phyloP scores from a whole-genome alignment of 2,329 filamentous ascomycete genomes.

The Aspergillus sp. region DNA sequence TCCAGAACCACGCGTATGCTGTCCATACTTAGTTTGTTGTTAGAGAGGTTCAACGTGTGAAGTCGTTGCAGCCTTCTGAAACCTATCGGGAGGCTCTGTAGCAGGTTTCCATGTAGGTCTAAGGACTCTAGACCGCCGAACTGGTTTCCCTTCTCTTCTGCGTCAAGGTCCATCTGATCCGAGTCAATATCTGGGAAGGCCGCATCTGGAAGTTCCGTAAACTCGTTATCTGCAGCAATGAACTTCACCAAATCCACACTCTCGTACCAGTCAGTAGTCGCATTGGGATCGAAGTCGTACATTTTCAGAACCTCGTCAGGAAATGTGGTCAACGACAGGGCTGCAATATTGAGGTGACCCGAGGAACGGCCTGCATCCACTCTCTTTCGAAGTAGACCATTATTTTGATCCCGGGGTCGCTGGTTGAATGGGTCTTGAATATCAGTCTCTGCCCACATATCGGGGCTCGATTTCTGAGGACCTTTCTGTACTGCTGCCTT shows the following conservation, averaged over 20 bases:
- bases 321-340: conserved; percentile 74
- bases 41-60: conserved; percentile 79
- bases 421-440: conserved; percentile 58
- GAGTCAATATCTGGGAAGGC: conserved; percentile 73
- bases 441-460: conserved; percentile 51
- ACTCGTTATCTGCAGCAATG: conserved; percentile 84
- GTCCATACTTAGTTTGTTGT: conserved; percentile 74
- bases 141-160: conserved; percentile 68
- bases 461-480: conserved; percentile 18
- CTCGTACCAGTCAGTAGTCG: conserved; percentile 77
- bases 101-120: conserved; percentile 81
- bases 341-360: conserved; percentile 84
- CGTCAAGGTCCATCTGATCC: conserved; percentile 60
- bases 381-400: conserved; percentile 70
- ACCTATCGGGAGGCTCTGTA: conserved; percentile 72
- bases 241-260: conserved; percentile 83
- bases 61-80: conserved; percentile 71
- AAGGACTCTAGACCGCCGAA: conserved; percentile 80
- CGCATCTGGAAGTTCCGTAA: conserved; percentile 69
- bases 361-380: conserved; percentile 71
- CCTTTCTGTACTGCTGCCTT: conserved; percentile 49
- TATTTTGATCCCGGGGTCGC: conserved; percentile 56
- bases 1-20: conserved; percentile 72
- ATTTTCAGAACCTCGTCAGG: conserved; percentile 82
- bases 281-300: conserved; percentile 76